Conservation (phyloP, 2,329 filamentous ascomycete species). For the Beauveria australis region DNA sequence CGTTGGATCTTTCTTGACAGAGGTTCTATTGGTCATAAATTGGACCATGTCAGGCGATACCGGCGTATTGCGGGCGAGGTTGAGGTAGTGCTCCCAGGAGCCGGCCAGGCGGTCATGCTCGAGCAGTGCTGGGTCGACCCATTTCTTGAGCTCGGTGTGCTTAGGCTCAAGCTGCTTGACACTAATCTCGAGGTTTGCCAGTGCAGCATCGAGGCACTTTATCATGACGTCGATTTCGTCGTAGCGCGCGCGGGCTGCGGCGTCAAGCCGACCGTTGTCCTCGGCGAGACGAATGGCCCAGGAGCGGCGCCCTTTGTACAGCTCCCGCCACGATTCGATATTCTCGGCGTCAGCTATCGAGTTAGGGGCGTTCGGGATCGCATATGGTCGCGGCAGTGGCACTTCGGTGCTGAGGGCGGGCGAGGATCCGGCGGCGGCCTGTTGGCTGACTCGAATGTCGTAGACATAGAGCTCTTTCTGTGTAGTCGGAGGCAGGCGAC, state of each 20-base stretch:
- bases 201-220: slow-evolving; percentile 72
- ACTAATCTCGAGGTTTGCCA: slow-evolving; percentile 74
- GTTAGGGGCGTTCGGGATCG: slow-evolving; percentile 65
- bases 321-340: slow-evolving; percentile 76
- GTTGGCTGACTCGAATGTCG: slow-evolving; percentile 66
- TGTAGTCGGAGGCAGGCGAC: slow-evolving; percentile 25
- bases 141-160: slow-evolving; percentile 60
- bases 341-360: slow-evolving; percentile 72
- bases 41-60: slow-evolving; percentile 58
- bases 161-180: slow-evolving; percentile 65
- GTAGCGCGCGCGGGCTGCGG: slow-evolving; percentile 56
- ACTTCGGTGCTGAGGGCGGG: slow-evolving; percentile 39
- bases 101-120: slow-evolving; percentile 58
- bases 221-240: slow-evolving; percentile 68
- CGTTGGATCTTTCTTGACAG: slow-evolving; percentile 43
- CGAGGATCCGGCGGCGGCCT: slow-evolving; percentile 38
- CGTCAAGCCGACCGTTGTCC: slow-evolving; percentile 59
- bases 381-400: slow-evolving; percentile 45
- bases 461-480: slow-evolving; percentile 89
- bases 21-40: slow-evolving; percentile 49
- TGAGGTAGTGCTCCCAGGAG: slow-evolving; percentile 61
- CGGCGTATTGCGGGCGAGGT: slow-evolving; percentile 54
- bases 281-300: slow-evolving; percentile 70
- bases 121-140: slow-evolving; percentile 58
- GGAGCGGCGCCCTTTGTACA: slow-evolving; percentile 70